Base-by-base conservation (phyloP, 495 filamentous ascomycete species). In the Articulospora tetracladia region DNA sequence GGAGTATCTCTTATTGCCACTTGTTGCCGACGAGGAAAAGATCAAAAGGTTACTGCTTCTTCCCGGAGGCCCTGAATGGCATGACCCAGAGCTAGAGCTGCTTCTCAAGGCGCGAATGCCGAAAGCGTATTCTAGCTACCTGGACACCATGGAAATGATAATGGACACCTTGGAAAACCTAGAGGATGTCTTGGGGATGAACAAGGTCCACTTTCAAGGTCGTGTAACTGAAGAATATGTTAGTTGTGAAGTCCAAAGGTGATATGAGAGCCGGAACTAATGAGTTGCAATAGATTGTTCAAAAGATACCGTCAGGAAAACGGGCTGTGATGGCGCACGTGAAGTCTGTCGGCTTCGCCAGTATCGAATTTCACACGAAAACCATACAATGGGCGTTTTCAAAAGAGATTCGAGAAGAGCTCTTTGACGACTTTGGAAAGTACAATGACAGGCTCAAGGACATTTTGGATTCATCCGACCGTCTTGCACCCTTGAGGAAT, bases 11-110 rank as follows among this genome's bases (percentile, higher is more conserved):
- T 61, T 73, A 3, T 52, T 69, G 26, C 70, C 66, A 12, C 22
- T 72, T n/a, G 60, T 73, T 28, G 64, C 54, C 2, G 66, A 69
- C 27, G 70, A 73, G 17, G 61, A 67, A 10, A 51, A 51, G 24
- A 20, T 63, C 3, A 8, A 55, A 20, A 28, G 27, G 30, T 28
- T 63, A n/a, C 34, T 63, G 4, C 22, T 30, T 10, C 11, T 49
- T 11, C 49, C 61, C 13, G 56, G 50, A 0, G 61, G 61, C 7
- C 36, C 41, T 3, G 55, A 28, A 22, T 63, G 61, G 61, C 32
- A 48, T 13, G 61, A 63, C 22, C 61, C 61, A 17, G 36, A 34
- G 20, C 32, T 63, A 24, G 57, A 63, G 41, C 22, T 1, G 6
- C 15, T 41, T 17, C 32, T 63, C n/a, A 36, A 39, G 28, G 12